Evolutionary conservation across 2,329 filamentous ascomycete species (phyloP), one percentile per base, ranked within the genome.

Genomic region (Boeremia exigua): DNA sequence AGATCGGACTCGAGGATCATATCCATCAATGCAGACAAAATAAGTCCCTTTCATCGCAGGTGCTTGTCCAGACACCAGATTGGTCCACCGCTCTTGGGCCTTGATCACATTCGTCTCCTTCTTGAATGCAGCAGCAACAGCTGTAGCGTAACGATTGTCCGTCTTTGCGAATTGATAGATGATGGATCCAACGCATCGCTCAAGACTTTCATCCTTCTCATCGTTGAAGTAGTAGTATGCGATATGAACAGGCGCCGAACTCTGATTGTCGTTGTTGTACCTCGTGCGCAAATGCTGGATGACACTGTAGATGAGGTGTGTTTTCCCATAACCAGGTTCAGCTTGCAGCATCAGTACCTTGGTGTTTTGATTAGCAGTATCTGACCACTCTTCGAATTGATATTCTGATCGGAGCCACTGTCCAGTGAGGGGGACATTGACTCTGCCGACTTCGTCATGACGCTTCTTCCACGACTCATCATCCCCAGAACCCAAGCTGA

Each of bases 151-250:
- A 4, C 43, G 52, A 1, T 40, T 9, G 28, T 63, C 42, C 8
- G 9, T 14, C 28, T 48, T 54, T n/a, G 39, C 39, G n/a, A 63
- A 52, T 2, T 63, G 61, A 17, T 60, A 61, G 23, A 63, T 54
- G 38, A 62, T 58, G 7, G 59, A 61, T 6, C 56, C 59, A 23
- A 63, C 17, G 1, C 56, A 63, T 10, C 39, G 34, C 14, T 63
- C 61, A 2, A 63, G 48, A 11, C 59, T 56, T 1, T 50, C 48
- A 3, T 50, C 38, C 30, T 56, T 60, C 1, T 60, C 59, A 4
- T 56, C 61, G 4, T 57, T 37, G 23, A 54, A 64, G 30, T 64
- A 64, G 44, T 64, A 64, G 39, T 63, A 63, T 1, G 57, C 54
- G 11, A 64, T 9, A 4, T 33, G 54, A 30, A 29, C 44, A n/a